Percentiles rank a stretch among this genome's conserved stretches.
Conservation (phyloP, 192 early-diverging fungal genomes). For the Coemansia nantahalensis region DNA sequence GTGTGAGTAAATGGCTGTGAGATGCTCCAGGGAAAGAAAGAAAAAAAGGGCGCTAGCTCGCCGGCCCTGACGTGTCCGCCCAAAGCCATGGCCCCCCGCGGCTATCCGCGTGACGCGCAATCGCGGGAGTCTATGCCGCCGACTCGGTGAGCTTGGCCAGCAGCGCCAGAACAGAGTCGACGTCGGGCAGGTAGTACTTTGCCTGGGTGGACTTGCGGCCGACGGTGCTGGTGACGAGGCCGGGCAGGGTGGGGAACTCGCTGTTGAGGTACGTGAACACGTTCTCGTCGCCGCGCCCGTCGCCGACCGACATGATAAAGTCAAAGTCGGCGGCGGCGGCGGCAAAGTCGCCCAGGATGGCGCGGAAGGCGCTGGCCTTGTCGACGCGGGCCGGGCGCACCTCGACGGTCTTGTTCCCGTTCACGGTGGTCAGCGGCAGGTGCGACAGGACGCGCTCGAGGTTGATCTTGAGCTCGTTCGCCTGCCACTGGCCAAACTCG, state of each 20-base stretch:
- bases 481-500: constrained; percentile 97
- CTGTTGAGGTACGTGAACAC: constrained; percentile 65
- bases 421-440: constrained; percentile 89
- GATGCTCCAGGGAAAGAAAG: too few relatives aligned
- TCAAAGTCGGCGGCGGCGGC: constrained; percentile 21
- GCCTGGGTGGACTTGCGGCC: constrained; percentile 97
- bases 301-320: constrained; percentile 80
- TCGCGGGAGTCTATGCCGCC: too few relatives aligned
- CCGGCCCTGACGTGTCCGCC: too few relatives aligned
- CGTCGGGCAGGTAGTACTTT: constrained; percentile 76
- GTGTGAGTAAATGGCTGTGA: too few relatives aligned
- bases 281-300: constrained; percentile 96
- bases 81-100: too few relatives aligned
- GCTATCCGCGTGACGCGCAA: too few relatives aligned
- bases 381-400: constrained; percentile 90
- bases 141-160: constrained; percentile 24
- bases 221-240: constrained; percentile 80
- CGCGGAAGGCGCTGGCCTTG: constrained; percentile 83
- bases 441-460: constrained; percentile 93
- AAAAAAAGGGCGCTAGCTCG: too few relatives aligned
- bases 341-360: constrained; percentile 79
- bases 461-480: constrained; percentile 96
- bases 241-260: constrained; percentile 52
- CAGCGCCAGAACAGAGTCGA: constrained; percentile 48
- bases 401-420: constrained; percentile 97